Base-by-base conservation (phyloP, 1,284 basidiomycete species). In the Chondrostereum purpureum region DNA sequence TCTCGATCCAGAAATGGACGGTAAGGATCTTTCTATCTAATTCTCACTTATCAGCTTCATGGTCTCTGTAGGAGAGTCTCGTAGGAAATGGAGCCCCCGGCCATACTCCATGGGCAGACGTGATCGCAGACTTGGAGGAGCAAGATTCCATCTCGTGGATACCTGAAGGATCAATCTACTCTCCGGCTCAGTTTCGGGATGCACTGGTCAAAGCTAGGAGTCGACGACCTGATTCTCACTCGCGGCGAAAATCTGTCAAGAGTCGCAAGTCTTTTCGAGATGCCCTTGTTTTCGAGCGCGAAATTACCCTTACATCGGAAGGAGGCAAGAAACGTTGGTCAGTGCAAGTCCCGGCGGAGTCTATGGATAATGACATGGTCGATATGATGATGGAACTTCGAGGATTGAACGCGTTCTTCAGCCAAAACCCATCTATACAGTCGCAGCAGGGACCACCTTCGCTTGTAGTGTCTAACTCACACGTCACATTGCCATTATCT, bases 381-480 rank as follows among this genome's bases (percentile, higher is more conserved):
- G 63, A 66, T 41, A 67, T 68, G 54, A 62, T 68, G 56, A 57
- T 64, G 11, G 66, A 72, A 27, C 56, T 68, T 20, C 64, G 64
- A 42, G 54, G 60, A 41, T 52, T 71, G 8, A 64, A 67, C 31
- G 58, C 65, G 17, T 70, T 64, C 50, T 67, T 70, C 54, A 61
- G 62, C 34, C 57, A 62, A 37, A 31, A 31, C 27, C n/a, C n/a
- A n/a, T 41, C 46, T 16, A 45, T 54, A 21, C 36, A 50, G 24
- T 51, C 54, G 39, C 45, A 51, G 14, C 45, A 57, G 23, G 44
- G 52, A 22, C 50, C 71, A 16, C 76, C 77, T 5, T 65, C 72
- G n/a, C 66, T 79, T 41, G 70, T 73, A 54, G 61, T 78, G 23
- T 77, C 77, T 13, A 72, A 70, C 47, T 78, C 77, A 20, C 68